Conservation (phyloP, 1,139 yeast genomes). For the Candida sanyaensis region DNA sequence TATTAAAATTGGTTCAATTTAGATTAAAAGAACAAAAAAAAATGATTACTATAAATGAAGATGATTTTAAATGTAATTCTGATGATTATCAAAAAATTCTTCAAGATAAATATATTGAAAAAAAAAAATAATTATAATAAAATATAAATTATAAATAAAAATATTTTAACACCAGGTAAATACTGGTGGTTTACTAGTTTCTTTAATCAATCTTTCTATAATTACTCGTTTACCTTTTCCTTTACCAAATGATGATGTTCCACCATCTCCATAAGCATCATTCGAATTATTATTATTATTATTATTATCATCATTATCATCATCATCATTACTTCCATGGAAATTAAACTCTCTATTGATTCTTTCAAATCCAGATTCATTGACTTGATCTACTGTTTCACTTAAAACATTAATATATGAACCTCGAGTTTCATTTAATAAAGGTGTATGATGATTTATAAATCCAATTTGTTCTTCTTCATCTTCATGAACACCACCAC, state of each 20-base stretch:
- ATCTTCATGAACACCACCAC: constrained; percentile 8
- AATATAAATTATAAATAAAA: background rate
- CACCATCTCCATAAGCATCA: background rate
- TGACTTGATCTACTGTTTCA: constrained; percentile 5
- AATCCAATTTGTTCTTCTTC: constrained; percentile 8
- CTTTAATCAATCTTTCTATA: constrained; percentile 63
- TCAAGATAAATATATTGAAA: constrained; percentile 12
- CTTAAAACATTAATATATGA: constrained; percentile 1
- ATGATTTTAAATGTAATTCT: constrained; percentile 29
- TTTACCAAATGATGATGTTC: constrained; percentile 1
- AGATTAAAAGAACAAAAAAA: constrained; percentile 57
- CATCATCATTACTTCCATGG: no score
- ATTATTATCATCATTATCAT: constrained; percentile 2
- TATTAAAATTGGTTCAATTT: constrained; percentile 62
- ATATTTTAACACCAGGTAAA: constrained; percentile 65
- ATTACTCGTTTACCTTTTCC: constrained; percentile 45
- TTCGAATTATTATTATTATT: constrained; percentile 27
- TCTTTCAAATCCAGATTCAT: constrained; percentile 16
- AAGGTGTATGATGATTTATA: constrained; percentile 10
- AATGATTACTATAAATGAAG: constrained; percentile 30
- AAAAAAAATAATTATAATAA: no score
- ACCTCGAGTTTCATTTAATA: constrained; percentile 5
- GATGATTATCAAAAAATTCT: constrained; percentile 33
- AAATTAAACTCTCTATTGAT: constrained; percentile 10
- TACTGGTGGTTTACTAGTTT: constrained; percentile 59